Base-by-base conservation (phyloP, 1,284 basidiomycete genomes). In the Trametes polyzona region DNA sequence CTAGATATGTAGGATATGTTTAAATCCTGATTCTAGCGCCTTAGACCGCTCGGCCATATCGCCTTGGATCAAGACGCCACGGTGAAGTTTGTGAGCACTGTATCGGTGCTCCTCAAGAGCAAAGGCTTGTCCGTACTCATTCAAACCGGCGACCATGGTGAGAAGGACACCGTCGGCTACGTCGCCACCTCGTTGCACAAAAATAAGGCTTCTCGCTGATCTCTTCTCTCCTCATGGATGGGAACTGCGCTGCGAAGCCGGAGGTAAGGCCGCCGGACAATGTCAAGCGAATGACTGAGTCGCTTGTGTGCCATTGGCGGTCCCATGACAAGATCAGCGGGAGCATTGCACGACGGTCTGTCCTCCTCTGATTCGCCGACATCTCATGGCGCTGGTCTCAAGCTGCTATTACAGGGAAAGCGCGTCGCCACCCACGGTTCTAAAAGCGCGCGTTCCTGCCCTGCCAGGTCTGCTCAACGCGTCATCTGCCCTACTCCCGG, bases 1-100 rank as follows among this genome's bases (percentile, higher is more conserved):
- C 69, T 65, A 67, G 69, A 69, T 21, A n/a, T n/a, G n/a, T n/a
- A n/a, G n/a, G n/a, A n/a, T 6, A 35, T 4, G 33, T 35, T 35
- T 14, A 35, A 35, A 10, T 29, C 61, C 61, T 62, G 61, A 62
- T 62, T 62, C 61, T 59, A 44, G 61, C 61, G 61, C 61, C 61
- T 62, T 62, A 62, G 61, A 62, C 61, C 61, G 57, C 61, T 62
- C 61, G 61, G 61, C 61, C 61, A 62, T 62, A 56, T 62, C 52
- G 61, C 61, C 61, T 47, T 52, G 27, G 2, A 32, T n/a, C 30
- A 32, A 7, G 30, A 32, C 7, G 14, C 8, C 7, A 32, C 30
- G 8, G 30, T 32, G 30, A 32, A 8, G 14, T 32, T 7, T 32
- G 30, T 7, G 30, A 32, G 14, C 30, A 32, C 30, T n/a, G n/a